A percentile compares a stretch with the other conserved stretches of the same genome.
These are phyloP conservation scores for Aspergillus bombycis DNA, from an alignment of 2,329 filamentous ascomycete genomes.

Conservation along the genomic window DNA sequence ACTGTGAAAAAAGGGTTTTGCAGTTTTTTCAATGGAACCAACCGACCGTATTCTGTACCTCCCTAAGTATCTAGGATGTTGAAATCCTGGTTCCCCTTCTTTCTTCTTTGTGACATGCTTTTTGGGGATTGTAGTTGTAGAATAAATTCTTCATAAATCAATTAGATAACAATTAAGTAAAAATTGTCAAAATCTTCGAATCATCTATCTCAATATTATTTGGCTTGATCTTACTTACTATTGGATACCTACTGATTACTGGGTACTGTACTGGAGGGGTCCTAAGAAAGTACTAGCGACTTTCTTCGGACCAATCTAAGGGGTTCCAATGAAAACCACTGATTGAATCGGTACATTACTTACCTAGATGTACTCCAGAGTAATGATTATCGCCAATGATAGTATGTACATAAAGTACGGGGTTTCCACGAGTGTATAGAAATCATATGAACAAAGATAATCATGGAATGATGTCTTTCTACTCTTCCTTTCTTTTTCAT, in stretches of 20 bases:
- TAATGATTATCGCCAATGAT: not conserved
- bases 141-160: not conserved
- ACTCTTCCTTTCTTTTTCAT: not conserved
- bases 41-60: not conserved
- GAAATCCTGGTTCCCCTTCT: not conserved
- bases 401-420: not conserved
- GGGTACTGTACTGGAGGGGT: not conserved
- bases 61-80: not conserved
- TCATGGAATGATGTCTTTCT: not conserved
- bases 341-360: not conserved
- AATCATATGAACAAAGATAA: not conserved
- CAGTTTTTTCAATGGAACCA: not conserved
- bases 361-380: no score
- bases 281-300: not conserved
- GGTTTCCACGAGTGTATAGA: not conserved
- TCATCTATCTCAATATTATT: not conserved
- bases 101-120: not conserved
- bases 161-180: not conserved
- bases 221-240: not conserved
- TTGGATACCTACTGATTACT: not conserved
- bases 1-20: slow-evolving; percentile 4
- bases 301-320: slow-evolving; percentile 12
- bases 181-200: not conserved
- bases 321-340: slow-evolving; percentile 12
- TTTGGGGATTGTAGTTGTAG: not conserved